These are phyloP conservation scores for Hygrophila difformis DNA, from an alignment of 257 asterid species.

Conservation along the genomic window DNA sequence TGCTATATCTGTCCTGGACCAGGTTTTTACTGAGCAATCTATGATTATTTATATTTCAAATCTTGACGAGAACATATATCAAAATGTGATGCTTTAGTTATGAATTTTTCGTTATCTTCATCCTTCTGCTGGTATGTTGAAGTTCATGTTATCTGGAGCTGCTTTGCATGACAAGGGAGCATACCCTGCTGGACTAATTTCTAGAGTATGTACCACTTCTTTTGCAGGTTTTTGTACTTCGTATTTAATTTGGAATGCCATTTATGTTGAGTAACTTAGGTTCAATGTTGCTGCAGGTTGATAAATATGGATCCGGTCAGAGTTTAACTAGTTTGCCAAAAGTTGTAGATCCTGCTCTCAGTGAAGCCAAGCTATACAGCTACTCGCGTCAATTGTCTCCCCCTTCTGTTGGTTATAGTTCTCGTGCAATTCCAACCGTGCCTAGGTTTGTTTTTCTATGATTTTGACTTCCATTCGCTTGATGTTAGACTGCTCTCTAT, in stretches of 20 bases:
- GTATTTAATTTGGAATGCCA: too few relatives aligned
- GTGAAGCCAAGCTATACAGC: conserved; percentile 29
- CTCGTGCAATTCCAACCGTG: too few relatives aligned
- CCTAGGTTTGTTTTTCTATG: too few relatives aligned
- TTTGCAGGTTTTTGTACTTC: neutral
- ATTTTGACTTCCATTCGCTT: conserved; percentile 23
- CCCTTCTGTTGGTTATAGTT: conserved; percentile 26
- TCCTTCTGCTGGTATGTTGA: conserved; percentile 21
- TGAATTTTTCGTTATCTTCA: conserved; percentile 7
- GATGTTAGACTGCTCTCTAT: conserved; percentile 29
- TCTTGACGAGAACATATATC: conserved; percentile 5
- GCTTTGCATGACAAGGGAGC: conserved; percentile 56
- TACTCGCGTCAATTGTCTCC: conserved; percentile 34
- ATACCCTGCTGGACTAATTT: conserved; percentile 61
- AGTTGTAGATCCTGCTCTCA: conserved; percentile 27
- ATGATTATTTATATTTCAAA: neutral
- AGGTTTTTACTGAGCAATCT: conserved; percentile 42
- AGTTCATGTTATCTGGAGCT: conserved; percentile 88
- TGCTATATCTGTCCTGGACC: conserved; percentile 86
- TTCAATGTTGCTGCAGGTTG: conserved; percentile 50
- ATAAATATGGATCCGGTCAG: conserved; percentile 25
- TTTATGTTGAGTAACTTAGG: too few relatives aligned
- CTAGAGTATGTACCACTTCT: conserved; percentile 44
- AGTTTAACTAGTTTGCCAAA: conserved; percentile 33
- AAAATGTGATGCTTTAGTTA: conserved; percentile 9